Evolutionary conservation across 2,329 filamentous ascomycete species (phyloP), one percentile per base, ranked within the genome.

Genomic region (Alternaria tenuissima): DNA sequence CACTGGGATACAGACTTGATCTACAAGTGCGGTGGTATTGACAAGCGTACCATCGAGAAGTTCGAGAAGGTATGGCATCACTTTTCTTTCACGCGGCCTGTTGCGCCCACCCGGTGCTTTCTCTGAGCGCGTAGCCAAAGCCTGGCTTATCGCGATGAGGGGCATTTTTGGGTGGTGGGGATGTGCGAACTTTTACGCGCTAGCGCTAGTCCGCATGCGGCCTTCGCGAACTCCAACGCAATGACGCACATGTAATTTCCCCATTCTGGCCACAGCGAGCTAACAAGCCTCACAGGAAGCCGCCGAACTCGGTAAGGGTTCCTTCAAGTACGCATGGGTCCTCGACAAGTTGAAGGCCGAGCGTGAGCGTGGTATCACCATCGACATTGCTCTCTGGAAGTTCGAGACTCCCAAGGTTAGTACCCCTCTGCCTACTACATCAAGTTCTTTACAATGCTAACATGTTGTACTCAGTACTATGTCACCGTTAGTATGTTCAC

Each of bases 351-450:
- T 99, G 81, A 98, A 99, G 93, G 93, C 95, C 82, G 95, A 99
- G 92, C 95, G 95, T 93, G 95, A 98, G 90, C 95, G 95, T 93
- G 95, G 95, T 97, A 99, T 99, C 93, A 99, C 95, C 86, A 90
- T 99, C 82, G 95, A 98, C 86, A 98, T 98, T 83, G 95, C 95
- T 78, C 94, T 98, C 85, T 98, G 95, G 95, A 98, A 98, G 92
- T 98, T 98, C 89, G 93, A 98, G 88, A 98, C 95, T 79, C 90
- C 91, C 81, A 96, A 52, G 24, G 24, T 24, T 24, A 24, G 24
- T 24, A 24, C 24, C 24, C 7, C 24, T 24, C 24, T 24, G 24
- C 24, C 24, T 57, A 39, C 14, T 32, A 43, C 22, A 11, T 30
- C 28, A 30, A 30, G 28, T 5, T 30, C 28, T 30, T 30, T 11